phyloP scores from a whole-genome alignment of 805 yeast species.

The Danielia reshetovae region DNA sequence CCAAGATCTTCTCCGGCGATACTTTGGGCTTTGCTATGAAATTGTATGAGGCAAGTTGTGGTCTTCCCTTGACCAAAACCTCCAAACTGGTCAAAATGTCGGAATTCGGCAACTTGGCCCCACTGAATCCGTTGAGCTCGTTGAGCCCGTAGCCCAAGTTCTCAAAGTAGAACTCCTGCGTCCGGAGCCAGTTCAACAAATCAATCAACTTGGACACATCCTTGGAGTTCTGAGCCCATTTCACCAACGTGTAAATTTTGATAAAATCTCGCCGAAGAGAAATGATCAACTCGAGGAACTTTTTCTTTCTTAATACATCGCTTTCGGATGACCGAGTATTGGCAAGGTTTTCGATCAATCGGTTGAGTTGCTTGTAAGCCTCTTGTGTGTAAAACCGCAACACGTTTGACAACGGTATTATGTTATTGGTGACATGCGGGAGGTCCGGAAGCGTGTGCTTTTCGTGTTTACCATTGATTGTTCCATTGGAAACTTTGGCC shows the following conservation, averaged over 20 bases:
- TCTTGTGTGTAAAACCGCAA: constrained; percentile 57
- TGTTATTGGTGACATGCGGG: constrained; percentile 72
- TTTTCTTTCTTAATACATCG: constrained; percentile 63
- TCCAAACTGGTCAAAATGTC: constrained; percentile 86
- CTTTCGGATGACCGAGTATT: constrained; percentile 40
- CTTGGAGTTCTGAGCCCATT: constrained; percentile 78
- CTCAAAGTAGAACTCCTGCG: constrained; percentile 67
- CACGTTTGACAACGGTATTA: constrained; percentile 59
- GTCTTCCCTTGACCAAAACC: constrained; percentile 74
- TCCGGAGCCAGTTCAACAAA: constrained; percentile 80
- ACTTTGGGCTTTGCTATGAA: constrained; percentile 49
- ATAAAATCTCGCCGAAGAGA: constrained; percentile 77
- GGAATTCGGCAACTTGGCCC: constrained; percentile 90
- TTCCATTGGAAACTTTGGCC: not conserved
- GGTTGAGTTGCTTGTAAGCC: constrained; percentile 59
- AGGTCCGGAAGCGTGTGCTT: constrained; percentile 34
- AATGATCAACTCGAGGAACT: constrained; percentile 65
- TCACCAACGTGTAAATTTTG: constrained; percentile 76
- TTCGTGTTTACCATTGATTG: not conserved
- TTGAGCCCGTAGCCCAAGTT: constrained; percentile 61
- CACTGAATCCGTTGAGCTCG: constrained; percentile 65
- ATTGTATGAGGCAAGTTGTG: constrained; percentile 64
- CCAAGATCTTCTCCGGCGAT: constrained; percentile 51
- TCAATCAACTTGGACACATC: constrained; percentile 78
- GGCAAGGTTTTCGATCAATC: constrained; percentile 58